Evolutionary conservation across 1,284 basidiomycete species (phyloP).

Genomic region (Macrocystidia cucumis): DNA sequence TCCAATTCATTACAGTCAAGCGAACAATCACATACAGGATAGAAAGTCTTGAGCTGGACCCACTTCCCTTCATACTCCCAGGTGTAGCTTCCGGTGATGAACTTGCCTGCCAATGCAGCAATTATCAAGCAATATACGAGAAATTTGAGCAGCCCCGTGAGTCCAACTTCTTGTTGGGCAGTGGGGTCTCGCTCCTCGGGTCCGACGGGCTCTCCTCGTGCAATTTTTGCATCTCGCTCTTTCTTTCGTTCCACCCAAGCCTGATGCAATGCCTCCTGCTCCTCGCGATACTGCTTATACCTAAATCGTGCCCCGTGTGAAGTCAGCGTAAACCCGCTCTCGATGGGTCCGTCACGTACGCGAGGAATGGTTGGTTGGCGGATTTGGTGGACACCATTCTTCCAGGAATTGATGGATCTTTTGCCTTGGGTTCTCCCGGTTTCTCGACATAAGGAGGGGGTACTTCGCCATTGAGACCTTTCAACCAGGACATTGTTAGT

Average conservation of each 20-base stretch:
- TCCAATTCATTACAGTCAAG: not conserved
- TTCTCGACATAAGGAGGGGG: constrained; percentile 23
- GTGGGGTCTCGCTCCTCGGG: constrained; percentile 69
- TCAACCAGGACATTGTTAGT: constrained; percentile 45
- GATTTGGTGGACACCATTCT: constrained; percentile 69
- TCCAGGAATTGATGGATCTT: constrained; percentile 48
- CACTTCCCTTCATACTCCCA: constrained; percentile 71
- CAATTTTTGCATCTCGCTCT: constrained; percentile 64
- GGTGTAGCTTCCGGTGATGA: constrained; percentile 72
- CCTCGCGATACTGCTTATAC: constrained; percentile 59
- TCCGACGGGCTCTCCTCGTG: constrained; percentile 63
- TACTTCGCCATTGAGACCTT: constrained; percentile 35
- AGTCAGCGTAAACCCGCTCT: constrained; percentile 4
- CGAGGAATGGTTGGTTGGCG: constrained; percentile 76
- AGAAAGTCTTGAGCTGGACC: constrained; percentile 48
- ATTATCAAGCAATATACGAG: constrained; percentile 48
- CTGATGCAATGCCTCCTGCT: constrained; percentile 51
- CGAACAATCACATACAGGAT: constrained; percentile 39
- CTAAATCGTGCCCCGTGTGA: constrained; percentile 31
- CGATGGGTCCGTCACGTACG: constrained; percentile 40
- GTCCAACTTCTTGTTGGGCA: constrained; percentile 54
- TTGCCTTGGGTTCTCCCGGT: constrained; percentile 30
- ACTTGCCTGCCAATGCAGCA: constrained; percentile 60
- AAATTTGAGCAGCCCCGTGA: constrained; percentile 62
- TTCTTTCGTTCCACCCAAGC: constrained; percentile 66